Conservation (phyloP, 2,329 filamentous ascomycete genomes). For the Leptosphaerulina australis region DNA sequence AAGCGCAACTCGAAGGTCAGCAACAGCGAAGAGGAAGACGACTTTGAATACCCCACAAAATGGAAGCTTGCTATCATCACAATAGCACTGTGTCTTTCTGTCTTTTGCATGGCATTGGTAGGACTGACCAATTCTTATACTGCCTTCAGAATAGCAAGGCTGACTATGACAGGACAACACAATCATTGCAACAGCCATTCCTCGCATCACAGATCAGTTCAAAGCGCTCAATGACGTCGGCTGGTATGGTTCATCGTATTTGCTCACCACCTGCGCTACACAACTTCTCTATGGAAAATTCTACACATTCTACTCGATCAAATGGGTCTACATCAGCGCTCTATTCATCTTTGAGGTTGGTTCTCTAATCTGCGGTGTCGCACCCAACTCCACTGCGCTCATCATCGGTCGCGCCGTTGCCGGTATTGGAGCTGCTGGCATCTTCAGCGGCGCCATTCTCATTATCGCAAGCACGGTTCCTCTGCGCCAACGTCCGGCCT, state of each 20-base stretch:
- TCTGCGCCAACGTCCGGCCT: conserved; percentile 54
- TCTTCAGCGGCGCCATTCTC: conserved; percentile 57
- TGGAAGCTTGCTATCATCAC: conserved; percentile 45
- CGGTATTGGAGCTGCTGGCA: conserved; percentile 58
- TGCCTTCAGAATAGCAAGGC: not conserved
- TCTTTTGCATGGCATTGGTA: conserved; percentile 50
- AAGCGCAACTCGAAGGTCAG: conserved; percentile 28
- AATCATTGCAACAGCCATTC: conserved; percentile 54
- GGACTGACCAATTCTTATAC: conserved; percentile 1
- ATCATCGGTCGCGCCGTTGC: conserved; percentile 60
- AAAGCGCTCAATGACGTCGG: conserved; percentile 54
- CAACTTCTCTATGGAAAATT: conserved; percentile 51
- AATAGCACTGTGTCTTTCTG: conserved; percentile 42
- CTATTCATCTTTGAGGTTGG: conserved; percentile 59
- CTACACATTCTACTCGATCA: conserved; percentile 56
- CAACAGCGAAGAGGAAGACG: conserved; percentile 33
- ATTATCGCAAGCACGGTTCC: conserved; percentile 56
- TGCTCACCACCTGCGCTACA: conserved; percentile 51
- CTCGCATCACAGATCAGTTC: conserved; percentile 57
- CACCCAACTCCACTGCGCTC: conserved; percentile 56
- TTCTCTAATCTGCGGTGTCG: conserved; percentile 58
- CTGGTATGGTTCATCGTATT: conserved; percentile 54
- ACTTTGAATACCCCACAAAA: conserved; percentile 45
- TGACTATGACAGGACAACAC: conserved; percentile 18
- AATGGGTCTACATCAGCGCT: conserved; percentile 54